These are phyloP conservation scores for cucumber (Cucumis sativus) DNA, from an alignment of 306 rosid species.

Conservation along the genomic window DNA sequence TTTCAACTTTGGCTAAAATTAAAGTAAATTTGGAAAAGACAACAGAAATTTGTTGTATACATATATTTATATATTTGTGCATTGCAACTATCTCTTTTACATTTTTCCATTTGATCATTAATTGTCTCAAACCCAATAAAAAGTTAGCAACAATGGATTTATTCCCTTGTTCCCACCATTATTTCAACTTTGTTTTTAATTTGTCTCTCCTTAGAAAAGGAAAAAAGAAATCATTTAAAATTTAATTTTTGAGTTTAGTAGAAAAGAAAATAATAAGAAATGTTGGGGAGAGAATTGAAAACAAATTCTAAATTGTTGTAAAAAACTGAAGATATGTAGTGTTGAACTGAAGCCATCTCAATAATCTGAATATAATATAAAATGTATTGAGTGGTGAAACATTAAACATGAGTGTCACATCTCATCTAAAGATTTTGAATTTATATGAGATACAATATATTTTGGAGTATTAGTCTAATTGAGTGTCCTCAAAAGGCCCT, in stretches of 20 bases:
- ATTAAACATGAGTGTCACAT: not conserved
- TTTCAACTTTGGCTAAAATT: constrained; percentile 2
- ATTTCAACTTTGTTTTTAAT: constrained; percentile 3
- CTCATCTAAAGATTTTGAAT: not conserved
- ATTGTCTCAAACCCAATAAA: not conserved
- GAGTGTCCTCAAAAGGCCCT: not conserved
- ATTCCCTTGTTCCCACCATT: not conserved
- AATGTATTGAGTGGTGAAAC: not conserved
- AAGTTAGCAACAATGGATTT: constrained; percentile 5
- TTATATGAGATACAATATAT: too few species aligned
- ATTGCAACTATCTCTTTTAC: not conserved
- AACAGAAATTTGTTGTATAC: constrained; percentile 2
- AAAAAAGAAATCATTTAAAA: not conserved
- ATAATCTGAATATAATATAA: too few species aligned
- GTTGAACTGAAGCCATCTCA: not conserved
- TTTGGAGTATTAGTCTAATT: not conserved
- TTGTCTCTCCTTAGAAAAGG: not conserved
- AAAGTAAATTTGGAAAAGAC: constrained; percentile 10
- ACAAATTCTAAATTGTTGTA: too few species aligned
- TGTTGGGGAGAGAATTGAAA: too few species aligned
- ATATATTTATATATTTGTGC: not conserved
- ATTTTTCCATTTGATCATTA: not conserved
- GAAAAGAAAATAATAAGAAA: not conserved
- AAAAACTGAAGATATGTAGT: too few species aligned
- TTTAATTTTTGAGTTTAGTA: not conserved